Evolutionary conservation across 2,329 filamentous ascomycete genomes (phyloP).

Genomic region (Monosporascus cannonballus): DNA sequence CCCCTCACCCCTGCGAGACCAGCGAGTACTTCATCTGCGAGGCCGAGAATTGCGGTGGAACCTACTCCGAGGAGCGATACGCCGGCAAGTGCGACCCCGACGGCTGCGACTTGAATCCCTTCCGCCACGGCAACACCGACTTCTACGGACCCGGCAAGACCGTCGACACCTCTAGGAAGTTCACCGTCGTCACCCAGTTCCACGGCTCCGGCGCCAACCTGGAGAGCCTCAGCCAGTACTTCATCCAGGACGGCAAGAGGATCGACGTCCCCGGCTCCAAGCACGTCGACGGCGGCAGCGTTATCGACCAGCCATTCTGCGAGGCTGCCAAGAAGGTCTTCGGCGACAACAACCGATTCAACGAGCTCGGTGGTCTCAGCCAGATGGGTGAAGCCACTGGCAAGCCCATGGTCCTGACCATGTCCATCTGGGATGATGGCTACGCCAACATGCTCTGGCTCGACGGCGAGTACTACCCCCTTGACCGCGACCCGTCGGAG

Average conservation of each 20-base stretch:
- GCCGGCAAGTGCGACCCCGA: constrained; percentile 53
- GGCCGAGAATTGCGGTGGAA: constrained; percentile 37
- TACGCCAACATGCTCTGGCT: constrained; percentile 61
- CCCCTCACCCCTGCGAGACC: constrained; percentile 51
- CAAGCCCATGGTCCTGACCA: constrained; percentile 53
- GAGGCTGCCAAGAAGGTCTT: constrained; percentile 45
- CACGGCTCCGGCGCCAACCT: constrained; percentile 40
- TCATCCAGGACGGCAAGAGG: constrained; percentile 48
- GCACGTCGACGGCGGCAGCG: constrained; percentile 19
- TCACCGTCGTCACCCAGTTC: constrained; percentile 58
- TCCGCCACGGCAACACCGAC: constrained; percentile 50
- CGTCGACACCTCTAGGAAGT: constrained; percentile 46
- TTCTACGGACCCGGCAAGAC: constrained; percentile 52
- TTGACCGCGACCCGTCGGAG: constrained; percentile 24
- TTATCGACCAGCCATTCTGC: constrained; percentile 49
- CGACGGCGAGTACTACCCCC: constrained; percentile 47
- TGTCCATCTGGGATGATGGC: constrained; percentile 53
- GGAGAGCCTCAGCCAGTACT: constrained; percentile 47
- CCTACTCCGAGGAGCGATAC: constrained; percentile 42
- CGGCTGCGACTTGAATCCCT: constrained; percentile 59
- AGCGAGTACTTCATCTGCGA: constrained; percentile 40
- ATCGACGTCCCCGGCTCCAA: constrained; percentile 36
- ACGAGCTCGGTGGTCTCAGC: constrained; percentile 42
- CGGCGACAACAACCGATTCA: constrained; percentile 43
- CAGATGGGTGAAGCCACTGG: constrained; percentile 45